Percentiles rank a stretch among this genome's conserved stretches.
Conservation (phyloP, 108 stramenopile genomes). For the Nitzschia inconspicua region DNA sequence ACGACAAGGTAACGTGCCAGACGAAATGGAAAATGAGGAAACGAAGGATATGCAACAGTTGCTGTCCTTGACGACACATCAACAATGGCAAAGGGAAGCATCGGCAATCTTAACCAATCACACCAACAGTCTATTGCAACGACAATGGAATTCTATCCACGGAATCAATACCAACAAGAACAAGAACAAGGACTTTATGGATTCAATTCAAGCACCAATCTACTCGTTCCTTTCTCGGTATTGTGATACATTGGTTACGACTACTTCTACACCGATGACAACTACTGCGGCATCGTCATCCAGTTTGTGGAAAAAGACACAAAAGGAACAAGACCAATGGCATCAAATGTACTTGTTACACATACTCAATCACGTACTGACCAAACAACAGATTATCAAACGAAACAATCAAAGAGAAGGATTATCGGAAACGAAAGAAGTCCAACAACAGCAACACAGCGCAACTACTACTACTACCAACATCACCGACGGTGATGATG, state of each 20-base stretch:
- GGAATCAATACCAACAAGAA: not conserved
- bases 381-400: slow-evolving; percentile 55
- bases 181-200: not conserved
- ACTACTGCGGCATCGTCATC: too few species aligned
- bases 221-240: slow-evolving; percentile 27
- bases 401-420: slow-evolving; percentile 62
- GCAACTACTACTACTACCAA: not conserved
- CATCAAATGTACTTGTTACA: slow-evolving; percentile 62
- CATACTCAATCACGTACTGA: slow-evolving; percentile 75
- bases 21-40: not conserved
- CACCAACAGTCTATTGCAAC: slow-evolving; percentile 19
- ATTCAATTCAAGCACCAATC: slow-evolving; percentile 8
- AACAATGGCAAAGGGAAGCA: not conserved
- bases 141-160: slow-evolving; percentile 11
- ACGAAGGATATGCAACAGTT: not conserved
- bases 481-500: slow-evolving; percentile 1
- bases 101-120: not conserved
- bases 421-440: slow-evolving; percentile 20
- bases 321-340: not conserved
- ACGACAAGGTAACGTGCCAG: not conserved
- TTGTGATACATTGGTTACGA: slow-evolving; percentile 47
- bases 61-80: not conserved
- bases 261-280: slow-evolving; percentile 23
- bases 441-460: slow-evolving; percentile 14
- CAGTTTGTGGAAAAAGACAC: not conserved